Evolutionary conservation across 176 grass and related monocot species (phyloP).

Genomic region (maize (Zea mays)): Zm-B73-REFERENCE-NAM-5.0 NC_050100.1:20395501-20396000

Average conservation of each 20-base stretch:
- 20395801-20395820: no score
- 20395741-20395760: no score
- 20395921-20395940: neutral
- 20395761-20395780: no score
- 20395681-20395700: no score
- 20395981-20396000: neutral
- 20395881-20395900: neutral
- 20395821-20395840: no score
- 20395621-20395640: no score
- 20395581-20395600: neutral
- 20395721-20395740: no score
- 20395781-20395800: neutral
- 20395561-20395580: no score
- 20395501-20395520: neutral
- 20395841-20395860: neutral
- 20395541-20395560: no score
- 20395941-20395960: neutral
- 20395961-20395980: neutral
- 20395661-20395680: neutral
- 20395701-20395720: no score
- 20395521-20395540: no score
- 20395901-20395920: neutral
- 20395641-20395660: neutral
- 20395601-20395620: no score
- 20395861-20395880: neutral